phyloP scores from a whole-genome alignment of 164 flowering plant species.

The Akebia trifoliata region DNA sequence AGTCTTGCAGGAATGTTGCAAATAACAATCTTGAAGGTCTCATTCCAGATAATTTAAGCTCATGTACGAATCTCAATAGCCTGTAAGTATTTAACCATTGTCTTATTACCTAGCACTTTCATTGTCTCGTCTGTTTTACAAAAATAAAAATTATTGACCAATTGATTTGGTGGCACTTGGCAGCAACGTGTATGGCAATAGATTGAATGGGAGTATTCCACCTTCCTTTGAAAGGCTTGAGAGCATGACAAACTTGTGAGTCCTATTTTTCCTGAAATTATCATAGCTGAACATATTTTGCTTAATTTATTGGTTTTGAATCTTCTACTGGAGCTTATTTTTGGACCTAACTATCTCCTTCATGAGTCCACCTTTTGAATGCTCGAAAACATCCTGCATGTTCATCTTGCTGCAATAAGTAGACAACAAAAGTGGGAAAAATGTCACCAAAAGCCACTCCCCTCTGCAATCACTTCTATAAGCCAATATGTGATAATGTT shows the following conservation, averaged over 20 bases:
- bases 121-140: too few species aligned
- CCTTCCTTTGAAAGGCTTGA: slow-evolving; percentile 59
- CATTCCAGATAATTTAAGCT: slow-evolving; percentile 82
- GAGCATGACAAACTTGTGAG: slow-evolving; percentile 85
- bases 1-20: slow-evolving; percentile 77
- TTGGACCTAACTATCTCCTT: too few species aligned
- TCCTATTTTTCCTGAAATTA: slow-evolving; percentile 9
- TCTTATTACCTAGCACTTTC: background rate
- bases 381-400: background rate
- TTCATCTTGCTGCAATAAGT: too few species aligned
- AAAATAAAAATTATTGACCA: too few species aligned
- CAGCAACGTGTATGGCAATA: slow-evolving; percentile 77
- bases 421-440: too few species aligned
- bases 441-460: too few species aligned
- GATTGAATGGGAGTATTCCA: slow-evolving; percentile 74
- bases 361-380: background rate
- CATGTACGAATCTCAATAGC: slow-evolving; percentile 84
- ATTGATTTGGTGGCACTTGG: slow-evolving; percentile 6
- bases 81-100: slow-evolving; percentile 49
- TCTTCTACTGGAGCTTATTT: too few species aligned
- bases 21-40: slow-evolving; percentile 86
- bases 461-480: too few species aligned
- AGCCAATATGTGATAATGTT: too few species aligned
- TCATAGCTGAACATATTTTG: background rate
- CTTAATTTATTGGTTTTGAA: too few species aligned